phyloP scores from a whole-genome alignment of 2,329 filamentous ascomycete species.

The Epichloe sibirici region DNA sequence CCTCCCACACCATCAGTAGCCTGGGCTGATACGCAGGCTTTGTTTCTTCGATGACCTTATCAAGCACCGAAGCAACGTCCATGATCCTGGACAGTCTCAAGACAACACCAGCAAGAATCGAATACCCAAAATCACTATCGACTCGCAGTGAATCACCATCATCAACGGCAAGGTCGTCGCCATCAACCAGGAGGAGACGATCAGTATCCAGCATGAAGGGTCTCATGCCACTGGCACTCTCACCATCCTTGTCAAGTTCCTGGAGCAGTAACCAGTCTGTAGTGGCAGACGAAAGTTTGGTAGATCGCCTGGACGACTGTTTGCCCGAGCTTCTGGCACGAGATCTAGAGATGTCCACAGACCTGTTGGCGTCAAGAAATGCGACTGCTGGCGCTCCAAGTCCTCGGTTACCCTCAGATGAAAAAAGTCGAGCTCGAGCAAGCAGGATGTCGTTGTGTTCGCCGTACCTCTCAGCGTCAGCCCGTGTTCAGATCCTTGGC shows the following conservation, averaged over 20 bases:
- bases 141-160: conserved; percentile 4
- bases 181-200: conserved; percentile 16
- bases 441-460: conserved; percentile 10
- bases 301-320: conserved; percentile 28
- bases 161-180: conserved; percentile 9
- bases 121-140: background rate
- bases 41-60: conserved; percentile 5
- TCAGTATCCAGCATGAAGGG: conserved; percentile 28
- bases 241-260: conserved; percentile 14
- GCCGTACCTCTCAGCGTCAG: conserved; percentile 18
- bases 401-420: conserved; percentile 21
- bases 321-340: conserved; percentile 43
- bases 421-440: conserved; percentile 10
- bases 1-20: conserved; percentile 1
- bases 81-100: conserved; percentile 2
- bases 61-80: conserved; percentile 2
- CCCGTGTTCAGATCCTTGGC: conserved; percentile 19
- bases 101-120: background rate
- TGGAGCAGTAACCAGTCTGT: conserved; percentile 9
- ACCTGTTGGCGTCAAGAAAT: conserved; percentile 35
- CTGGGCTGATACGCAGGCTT: conserved; percentile 4
- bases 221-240: conserved; percentile 25
- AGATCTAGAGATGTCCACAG: conserved; percentile 37
- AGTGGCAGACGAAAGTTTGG: conserved; percentile 15
- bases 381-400: conserved; percentile 40